These are phyloP conservation scores for Athelia sp. DNA, from an alignment of 1,284 basidiomycete species.

Conservation along the genomic window DNA sequence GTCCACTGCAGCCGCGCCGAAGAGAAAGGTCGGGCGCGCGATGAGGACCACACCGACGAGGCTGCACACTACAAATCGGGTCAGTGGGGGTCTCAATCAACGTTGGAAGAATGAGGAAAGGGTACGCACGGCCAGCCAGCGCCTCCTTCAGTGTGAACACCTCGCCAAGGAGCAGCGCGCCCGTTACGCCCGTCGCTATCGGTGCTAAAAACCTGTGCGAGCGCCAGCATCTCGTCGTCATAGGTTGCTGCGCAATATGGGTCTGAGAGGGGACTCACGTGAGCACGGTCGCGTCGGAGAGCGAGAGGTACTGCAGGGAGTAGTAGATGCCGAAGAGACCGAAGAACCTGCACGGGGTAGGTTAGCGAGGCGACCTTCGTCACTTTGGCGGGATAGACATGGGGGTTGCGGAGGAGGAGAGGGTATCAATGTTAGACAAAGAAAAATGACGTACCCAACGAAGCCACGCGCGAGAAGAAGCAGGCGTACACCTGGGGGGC, in stretches of 20 bases:
- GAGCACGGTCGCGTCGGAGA: conserved; percentile 75
- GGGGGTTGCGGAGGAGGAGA: too few species aligned
- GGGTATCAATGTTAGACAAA: too few species aligned
- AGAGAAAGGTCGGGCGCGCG: conserved; percentile 45
- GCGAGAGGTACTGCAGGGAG: conserved; percentile 60
- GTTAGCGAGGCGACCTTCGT: too few species aligned
- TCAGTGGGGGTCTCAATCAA: not conserved
- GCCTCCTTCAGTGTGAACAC: conserved; percentile 53
- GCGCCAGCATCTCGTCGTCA: not conserved
- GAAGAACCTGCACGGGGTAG: conserved; percentile 41
- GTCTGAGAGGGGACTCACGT: conserved; percentile 45
- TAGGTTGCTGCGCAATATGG: not conserved
- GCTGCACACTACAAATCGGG: conserved; percentile 34
- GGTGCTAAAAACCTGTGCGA: conserved; percentile 53
- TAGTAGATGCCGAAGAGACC: conserved; percentile 68
- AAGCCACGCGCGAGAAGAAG: conserved; percentile 58
- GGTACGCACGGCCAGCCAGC: conserved; percentile 52
- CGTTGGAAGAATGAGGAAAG: not conserved
- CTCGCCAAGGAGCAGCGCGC: conserved; percentile 66
- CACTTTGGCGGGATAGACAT: too few species aligned
- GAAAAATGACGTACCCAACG: conserved; percentile 42
- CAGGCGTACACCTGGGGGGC: conserved; percentile 61
- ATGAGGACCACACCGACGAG: conserved; percentile 62
- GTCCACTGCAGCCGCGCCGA: conserved; percentile 24
- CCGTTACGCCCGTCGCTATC: conserved; percentile 63